Percentiles rank a stretch among this genome's conserved stretches.
Evolutionary conservation across 148 eudicot genomes (phyloP).

Genomic region (Cornus controversa): DNA sequence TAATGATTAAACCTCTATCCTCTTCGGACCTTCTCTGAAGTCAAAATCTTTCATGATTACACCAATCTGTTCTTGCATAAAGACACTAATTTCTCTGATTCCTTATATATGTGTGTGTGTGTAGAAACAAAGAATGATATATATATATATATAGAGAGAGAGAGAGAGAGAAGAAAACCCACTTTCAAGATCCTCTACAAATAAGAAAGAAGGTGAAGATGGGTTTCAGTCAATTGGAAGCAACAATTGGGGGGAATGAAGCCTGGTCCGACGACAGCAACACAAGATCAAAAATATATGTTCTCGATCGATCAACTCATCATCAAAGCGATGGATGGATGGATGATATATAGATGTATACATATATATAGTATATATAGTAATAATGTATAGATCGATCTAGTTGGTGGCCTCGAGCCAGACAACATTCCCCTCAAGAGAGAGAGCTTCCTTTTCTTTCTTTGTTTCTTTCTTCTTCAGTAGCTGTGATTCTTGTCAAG

Average conservation of each 20-base stretch:
- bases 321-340: no score
- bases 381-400: neutral
- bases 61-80: constrained; percentile 24
- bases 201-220: neutral
- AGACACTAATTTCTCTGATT: neutral
- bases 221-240: constrained; percentile 10
- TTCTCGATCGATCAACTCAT: neutral
- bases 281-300: constrained; percentile 3
- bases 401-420: constrained; percentile 38
- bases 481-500: no score
- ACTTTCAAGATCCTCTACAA: neutral
- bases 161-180: neutral
- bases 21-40: neutral
- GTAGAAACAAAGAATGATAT: no score
- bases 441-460: constrained; percentile 7
- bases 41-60: constrained; percentile 27
- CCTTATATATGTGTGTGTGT: neutral
- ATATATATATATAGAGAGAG: no score
- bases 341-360: no score
- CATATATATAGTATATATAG: no score
- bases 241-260: constrained; percentile 60
- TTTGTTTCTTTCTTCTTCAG: no score
- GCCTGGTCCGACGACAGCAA: constrained; percentile 63
- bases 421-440: constrained; percentile 49
- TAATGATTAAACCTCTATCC: constrained; percentile 7